phyloP scores from a whole-genome alignment of 345 rosid genomes.

The Populus ilicifolia region DNA sequence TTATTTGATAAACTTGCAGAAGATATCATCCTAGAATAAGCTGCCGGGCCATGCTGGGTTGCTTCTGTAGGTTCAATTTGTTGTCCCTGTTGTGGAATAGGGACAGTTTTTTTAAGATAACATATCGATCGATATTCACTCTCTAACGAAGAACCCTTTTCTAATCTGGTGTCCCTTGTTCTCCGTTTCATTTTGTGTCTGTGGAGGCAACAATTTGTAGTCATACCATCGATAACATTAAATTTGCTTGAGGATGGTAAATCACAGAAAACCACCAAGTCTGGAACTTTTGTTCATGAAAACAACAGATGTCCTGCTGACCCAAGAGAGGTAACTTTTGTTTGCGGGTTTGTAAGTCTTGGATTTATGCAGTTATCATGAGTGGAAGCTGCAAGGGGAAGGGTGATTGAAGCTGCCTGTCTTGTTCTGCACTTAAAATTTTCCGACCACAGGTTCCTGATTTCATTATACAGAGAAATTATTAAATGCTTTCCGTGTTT shows the following conservation, averaged over 20 bases:
- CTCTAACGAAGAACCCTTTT: not conserved
- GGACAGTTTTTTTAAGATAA: too few species aligned
- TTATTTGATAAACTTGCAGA: slow-evolving; percentile 2
- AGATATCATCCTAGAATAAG: not conserved
- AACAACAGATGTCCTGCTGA: not conserved
- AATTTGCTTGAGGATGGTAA: not conserved
- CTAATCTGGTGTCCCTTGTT: not conserved
- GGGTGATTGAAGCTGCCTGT: too few species aligned
- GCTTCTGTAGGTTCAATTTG: slow-evolving; percentile 6
- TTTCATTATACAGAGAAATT: too few species aligned
- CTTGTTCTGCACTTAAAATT: too few species aligned
- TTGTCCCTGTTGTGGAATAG: not conserved
- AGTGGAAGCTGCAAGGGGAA: too few species aligned
- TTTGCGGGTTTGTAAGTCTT: not conserved
- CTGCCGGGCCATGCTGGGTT: not conserved
- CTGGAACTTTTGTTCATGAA: not conserved
- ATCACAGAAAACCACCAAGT: not conserved
- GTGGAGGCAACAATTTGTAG: too few species aligned
- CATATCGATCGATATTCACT: not conserved
- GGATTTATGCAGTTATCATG: too few species aligned
- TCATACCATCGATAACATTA: too few species aligned
- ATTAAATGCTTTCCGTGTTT: too few species aligned
- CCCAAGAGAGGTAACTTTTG: not conserved
- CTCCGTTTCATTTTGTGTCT: not conserved
- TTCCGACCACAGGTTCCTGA: too few species aligned